A percentile compares a stretch with the other conserved stretches of the same genome.
Conservation (phyloP, 73 alveolate species). For the Tetrahymena elliotti region DNA sequence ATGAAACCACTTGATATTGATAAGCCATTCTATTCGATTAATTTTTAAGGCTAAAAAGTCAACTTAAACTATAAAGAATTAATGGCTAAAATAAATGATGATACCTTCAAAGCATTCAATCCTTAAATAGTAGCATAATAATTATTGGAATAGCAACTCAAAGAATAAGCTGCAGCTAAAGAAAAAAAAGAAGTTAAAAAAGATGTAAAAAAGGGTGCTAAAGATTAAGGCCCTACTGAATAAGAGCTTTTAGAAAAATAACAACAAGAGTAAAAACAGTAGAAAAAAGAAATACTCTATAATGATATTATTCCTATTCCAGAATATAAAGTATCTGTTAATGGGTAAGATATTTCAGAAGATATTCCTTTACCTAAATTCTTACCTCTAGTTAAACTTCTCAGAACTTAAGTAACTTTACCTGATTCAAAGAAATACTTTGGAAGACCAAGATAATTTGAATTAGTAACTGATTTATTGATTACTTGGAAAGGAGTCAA, state of each 20-base stretch:
- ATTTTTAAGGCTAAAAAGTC: conserved; percentile 24
- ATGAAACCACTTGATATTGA: conserved; percentile 2
- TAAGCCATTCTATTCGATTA: not conserved
- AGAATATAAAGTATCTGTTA: not conserved
- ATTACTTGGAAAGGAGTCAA: conserved; percentile 28
- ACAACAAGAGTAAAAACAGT: not conserved
- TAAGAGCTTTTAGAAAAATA: not conserved
- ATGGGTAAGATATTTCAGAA: not conserved
- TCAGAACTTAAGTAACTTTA: not conserved
- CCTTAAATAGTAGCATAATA: conserved; percentile 16
- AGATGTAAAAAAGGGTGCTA: conserved; percentile 11
- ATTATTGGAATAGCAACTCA: conserved; percentile 1
- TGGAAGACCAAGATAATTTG: conserved; percentile 1
- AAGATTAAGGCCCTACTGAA: conserved; percentile 3
- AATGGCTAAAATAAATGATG: conserved; percentile 22
- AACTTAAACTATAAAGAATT: conserved; percentile 12
- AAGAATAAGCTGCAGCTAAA: conserved; percentile 18
- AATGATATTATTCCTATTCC: not conserved
- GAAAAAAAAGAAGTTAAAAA: not conserved
- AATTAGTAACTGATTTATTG: conserved; percentile 10
- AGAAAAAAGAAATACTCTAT: not conserved
- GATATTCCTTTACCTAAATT: conserved; percentile 9
- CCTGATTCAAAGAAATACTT: conserved; percentile 20
- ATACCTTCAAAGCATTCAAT: not conserved
- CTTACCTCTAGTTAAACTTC: conserved; percentile 7